Evolutionary conservation across 257 asterid species (phyloP), one percentile per base, ranked within the genome.

Genomic region (Gentiana straminea): DNA sequence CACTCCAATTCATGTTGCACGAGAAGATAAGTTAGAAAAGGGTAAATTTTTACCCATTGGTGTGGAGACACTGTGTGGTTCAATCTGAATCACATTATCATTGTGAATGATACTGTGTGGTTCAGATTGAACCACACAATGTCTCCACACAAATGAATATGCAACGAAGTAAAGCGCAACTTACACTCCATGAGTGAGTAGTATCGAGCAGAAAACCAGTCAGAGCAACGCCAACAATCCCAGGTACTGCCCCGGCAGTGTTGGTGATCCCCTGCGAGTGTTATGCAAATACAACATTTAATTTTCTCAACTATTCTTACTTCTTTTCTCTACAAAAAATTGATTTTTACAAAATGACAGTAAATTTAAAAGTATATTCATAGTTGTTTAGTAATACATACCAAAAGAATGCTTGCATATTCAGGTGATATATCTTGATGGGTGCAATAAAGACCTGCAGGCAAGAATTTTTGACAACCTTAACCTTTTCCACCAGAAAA

Each of bases 391-490:
- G 4, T 8, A 35, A 33, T 59, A 61, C 91, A 45, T 81, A 86
- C 96, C 95, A 91, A 68, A 64, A 91, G 96, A 60, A 91, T 80
- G 73, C 98, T 81, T 49, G 98, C 98, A 66, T 91, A 91, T 77
- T 91, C 95, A 4, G 98, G 96, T 5, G 98, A 91, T 35, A 91
- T 91, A 65, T 91, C 98, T 75, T 91, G 97, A 86, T 87, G 98
- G 8, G 96, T 91, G 62, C 98, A 91, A 68, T 91, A 91, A 32
- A 91, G 72, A 57, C 98, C 98, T 90, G 76, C 66, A 61, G 6
- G 54, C 52, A 48, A 12, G 57, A 55, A 59, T 8, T 58, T 55
- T 62, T 15, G 38, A 68, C 3, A 39, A 41, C 46, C 46, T 41
- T 41, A 41, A 10, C 46, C 2, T 41, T 41, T 41, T 10, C 46